phyloP scores from a whole-genome alignment of 1,284 basidiomycete species.

The Porodaedalea pini region DNA sequence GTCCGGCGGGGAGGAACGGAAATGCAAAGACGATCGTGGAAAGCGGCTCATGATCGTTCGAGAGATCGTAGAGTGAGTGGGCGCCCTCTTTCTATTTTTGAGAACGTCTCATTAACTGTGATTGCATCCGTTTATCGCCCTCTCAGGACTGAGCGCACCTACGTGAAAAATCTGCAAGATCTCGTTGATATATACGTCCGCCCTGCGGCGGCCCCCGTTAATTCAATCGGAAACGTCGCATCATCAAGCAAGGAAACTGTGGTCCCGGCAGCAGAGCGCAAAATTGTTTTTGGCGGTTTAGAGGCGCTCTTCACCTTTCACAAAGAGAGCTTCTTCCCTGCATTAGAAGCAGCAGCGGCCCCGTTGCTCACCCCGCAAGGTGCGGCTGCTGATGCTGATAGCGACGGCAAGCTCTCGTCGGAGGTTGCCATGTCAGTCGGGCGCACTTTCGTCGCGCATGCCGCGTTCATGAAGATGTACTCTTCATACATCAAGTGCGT shows the following conservation, averaged over 20 bases:
- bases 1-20: constrained; percentile 65
- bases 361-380: constrained; percentile 55
- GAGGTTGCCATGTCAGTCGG: constrained; percentile 81
- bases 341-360: constrained; percentile 72
- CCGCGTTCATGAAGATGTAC: constrained; percentile 97
- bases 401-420: constrained; percentile 70
- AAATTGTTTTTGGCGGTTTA: constrained; percentile 89
- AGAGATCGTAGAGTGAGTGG: constrained; percentile 81
- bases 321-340: constrained; percentile 86
- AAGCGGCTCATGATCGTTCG: constrained; percentile 77
- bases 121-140: constrained; percentile 21
- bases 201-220: constrained; percentile 72
- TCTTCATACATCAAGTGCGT: constrained; percentile 93
- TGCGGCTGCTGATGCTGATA: constrained; percentile 52
- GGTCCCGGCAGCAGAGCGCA: constrained; percentile 84
- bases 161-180: constrained; percentile 89
- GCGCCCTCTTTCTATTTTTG: constrained; percentile 16
- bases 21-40: constrained; percentile 83
- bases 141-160: constrained; percentile 87
- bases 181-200: constrained; percentile 94
- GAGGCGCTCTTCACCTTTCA: constrained; percentile 93
- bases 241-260: constrained; percentile 74
- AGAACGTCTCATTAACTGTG: constrained; percentile 15
- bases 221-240: constrained; percentile 62
- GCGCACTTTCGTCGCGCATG: constrained; percentile 86